A percentile compares a stretch with the other conserved stretches of the same genome.
phyloP scores from a whole-genome alignment of 2,329 filamentous ascomycete genomes.

The Rugonectria rugulosa region DNA sequence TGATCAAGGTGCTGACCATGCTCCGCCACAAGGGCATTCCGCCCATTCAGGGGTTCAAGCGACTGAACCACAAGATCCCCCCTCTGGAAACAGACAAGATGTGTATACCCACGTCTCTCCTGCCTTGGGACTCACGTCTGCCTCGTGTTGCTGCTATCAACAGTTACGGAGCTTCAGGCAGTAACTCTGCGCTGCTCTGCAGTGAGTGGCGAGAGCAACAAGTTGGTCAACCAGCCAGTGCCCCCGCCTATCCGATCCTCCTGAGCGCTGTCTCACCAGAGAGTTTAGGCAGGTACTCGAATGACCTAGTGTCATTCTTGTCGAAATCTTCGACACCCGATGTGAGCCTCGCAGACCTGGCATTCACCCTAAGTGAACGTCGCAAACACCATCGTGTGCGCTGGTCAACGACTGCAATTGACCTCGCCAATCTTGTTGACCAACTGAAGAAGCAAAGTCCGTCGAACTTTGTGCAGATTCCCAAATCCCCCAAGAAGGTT shows the following conservation, averaged over 20 bases:
- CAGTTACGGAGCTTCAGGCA: slow-evolving; percentile 48
- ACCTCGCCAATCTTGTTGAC: slow-evolving; percentile 1
- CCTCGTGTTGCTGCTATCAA: slow-evolving; percentile 41
- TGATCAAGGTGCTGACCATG: slow-evolving; percentile 61
- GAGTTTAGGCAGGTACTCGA: slow-evolving; percentile 15
- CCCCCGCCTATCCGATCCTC: slow-evolving; percentile 10
- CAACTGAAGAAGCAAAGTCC: slow-evolving; percentile 5
- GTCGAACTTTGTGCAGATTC: slow-evolving; percentile 1
- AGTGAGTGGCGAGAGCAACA: slow-evolving; percentile 16
- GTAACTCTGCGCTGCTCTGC: slow-evolving; percentile 41
- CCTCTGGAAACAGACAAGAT: slow-evolving; percentile 22
- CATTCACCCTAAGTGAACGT: slow-evolving; percentile 26
- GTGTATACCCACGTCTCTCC: slow-evolving; percentile 5
- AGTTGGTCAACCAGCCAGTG: neutral
- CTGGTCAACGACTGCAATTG: slow-evolving; percentile 19
- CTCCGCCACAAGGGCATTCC: slow-evolving; percentile 35
- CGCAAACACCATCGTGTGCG: slow-evolving; percentile 24
- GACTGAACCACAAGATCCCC: slow-evolving; percentile 40
- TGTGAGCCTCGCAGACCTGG: slow-evolving; percentile 17
- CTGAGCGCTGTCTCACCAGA: slow-evolving; percentile 23
- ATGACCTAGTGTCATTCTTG: slow-evolving; percentile 15
- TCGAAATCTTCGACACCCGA: neutral
- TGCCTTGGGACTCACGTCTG: slow-evolving; percentile 27
- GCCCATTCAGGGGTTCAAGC: slow-evolving; percentile 35
- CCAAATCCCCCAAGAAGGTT: slow-evolving; percentile 29